phyloP scores from a whole-genome alignment of 2,329 filamentous ascomycete species.

The Aspergillus ochraceus region DNA sequence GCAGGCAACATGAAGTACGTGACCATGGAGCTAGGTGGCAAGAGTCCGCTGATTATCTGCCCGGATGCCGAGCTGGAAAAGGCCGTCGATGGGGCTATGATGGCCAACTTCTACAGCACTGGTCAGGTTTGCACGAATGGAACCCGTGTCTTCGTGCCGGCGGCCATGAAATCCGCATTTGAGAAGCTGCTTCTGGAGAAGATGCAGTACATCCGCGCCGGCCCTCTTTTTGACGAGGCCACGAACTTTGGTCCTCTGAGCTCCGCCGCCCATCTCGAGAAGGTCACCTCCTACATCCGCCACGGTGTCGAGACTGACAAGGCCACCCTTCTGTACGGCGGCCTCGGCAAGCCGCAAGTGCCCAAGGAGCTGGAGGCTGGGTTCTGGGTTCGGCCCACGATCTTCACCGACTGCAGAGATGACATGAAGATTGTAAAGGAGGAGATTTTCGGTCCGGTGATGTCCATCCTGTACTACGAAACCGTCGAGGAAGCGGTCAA shows the following conservation, averaged over 20 bases:
- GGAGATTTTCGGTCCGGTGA: conserved; percentile 87
- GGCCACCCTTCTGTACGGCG: conserved; percentile 73
- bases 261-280: conserved; percentile 70
- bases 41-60: conserved; percentile 77
- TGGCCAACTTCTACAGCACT: conserved; percentile 89
- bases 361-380: conserved; percentile 58
- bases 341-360: conserved; percentile 59
- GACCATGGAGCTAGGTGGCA: conserved; percentile 89
- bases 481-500: conserved; percentile 67
- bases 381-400: conserved; percentile 81
- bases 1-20: conserved; percentile 83
- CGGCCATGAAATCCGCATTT: conserved; percentile 64
- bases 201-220: conserved; percentile 68
- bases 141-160: conserved; percentile 80
- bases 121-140: conserved; percentile 94
- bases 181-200: conserved; percentile 69
- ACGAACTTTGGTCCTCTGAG: conserved; percentile 87
- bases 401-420: conserved; percentile 85
- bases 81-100: conserved; percentile 88
- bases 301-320: conserved; percentile 73
- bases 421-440: conserved; percentile 76
- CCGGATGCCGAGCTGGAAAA: conserved; percentile 75
- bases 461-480: conserved; percentile 75
- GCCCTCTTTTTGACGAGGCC: conserved; percentile 67
- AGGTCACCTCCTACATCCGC: conserved; percentile 74